These are phyloP conservation scores for Emergomyces pasteurianus DNA, from an alignment of 2,329 filamentous ascomycete genomes.

Conservation along the genomic window DNA sequence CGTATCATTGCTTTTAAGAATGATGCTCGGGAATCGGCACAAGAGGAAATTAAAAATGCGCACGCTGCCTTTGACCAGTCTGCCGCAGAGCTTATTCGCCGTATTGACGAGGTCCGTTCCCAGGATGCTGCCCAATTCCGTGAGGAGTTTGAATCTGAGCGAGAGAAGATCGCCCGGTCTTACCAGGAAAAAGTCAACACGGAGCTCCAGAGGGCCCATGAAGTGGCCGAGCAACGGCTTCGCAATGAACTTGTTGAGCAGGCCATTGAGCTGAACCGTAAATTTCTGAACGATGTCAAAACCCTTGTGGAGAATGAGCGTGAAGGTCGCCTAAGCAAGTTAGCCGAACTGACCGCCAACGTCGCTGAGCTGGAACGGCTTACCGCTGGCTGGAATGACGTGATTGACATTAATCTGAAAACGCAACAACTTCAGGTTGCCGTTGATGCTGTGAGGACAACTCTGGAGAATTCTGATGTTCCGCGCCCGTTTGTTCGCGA, in stretches of 20 bases:
- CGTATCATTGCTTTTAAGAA: slow-evolving; percentile 66
- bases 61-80: slow-evolving; percentile 75
- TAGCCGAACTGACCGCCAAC: slow-evolving; percentile 64
- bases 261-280: slow-evolving; percentile 73
- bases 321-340: slow-evolving; percentile 70
- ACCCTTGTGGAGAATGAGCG: slow-evolving; percentile 80
- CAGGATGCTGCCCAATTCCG: slow-evolving; percentile 73
- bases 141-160: slow-evolving; percentile 78
- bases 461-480: slow-evolving; percentile 60
- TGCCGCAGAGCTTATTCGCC: slow-evolving; percentile 72
- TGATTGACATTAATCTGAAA: slow-evolving; percentile 79
- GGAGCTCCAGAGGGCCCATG: slow-evolving; percentile 65
- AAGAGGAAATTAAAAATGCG: slow-evolving; percentile 58
- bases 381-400: slow-evolving; percentile 77
- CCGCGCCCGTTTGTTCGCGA: slow-evolving; percentile 83
- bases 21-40: slow-evolving; percentile 56
- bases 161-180: slow-evolving; percentile 60
- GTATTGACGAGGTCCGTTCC: slow-evolving; percentile 73
- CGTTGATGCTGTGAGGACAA: slow-evolving; percentile 80
- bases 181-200: slow-evolving; percentile 72
- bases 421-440: slow-evolving; percentile 96
- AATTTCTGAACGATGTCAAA: slow-evolving; percentile 68
- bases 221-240: slow-evolving; percentile 70
- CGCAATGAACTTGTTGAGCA: slow-evolving; percentile 83
- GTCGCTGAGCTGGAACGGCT: slow-evolving; percentile 79